These are phyloP conservation scores for Massarina eburnea DNA, from an alignment of 2,329 filamentous ascomycete species.

Conservation along the genomic window DNA sequence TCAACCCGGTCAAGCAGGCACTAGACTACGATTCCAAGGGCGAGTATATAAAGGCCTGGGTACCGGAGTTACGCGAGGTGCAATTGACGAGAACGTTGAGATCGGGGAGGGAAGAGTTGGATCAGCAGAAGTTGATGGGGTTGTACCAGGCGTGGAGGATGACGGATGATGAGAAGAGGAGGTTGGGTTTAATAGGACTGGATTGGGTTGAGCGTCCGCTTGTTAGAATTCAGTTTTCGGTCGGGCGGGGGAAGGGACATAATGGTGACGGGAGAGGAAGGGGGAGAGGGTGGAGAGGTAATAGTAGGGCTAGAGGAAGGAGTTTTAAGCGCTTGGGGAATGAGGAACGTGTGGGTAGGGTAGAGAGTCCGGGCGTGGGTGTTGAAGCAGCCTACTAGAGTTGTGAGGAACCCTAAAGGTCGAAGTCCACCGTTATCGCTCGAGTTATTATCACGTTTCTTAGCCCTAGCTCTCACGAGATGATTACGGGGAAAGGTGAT, in stretches of 20 bases:
- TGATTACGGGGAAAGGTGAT: too few species aligned
- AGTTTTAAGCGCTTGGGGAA: conserved; percentile 11
- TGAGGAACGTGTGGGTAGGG: conserved; percentile 9
- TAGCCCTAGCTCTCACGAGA: not conserved
- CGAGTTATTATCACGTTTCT: too few species aligned
- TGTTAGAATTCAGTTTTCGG: conserved; percentile 37
- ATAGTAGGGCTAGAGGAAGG: conserved; percentile 8
- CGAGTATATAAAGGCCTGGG: conserved; percentile 71
- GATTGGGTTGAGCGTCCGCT: conserved; percentile 67
- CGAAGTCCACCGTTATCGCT: too few species aligned
- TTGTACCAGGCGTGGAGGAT: conserved; percentile 73
- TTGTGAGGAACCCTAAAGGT: too few species aligned
- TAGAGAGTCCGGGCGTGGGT: not conserved
- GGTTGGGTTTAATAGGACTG: conserved; percentile 58
- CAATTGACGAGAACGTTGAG: conserved; percentile 28
- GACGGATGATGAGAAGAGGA: conserved; percentile 58
- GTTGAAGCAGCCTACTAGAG: not conserved
- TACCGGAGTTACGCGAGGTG: conserved; percentile 65
- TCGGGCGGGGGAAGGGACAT: conserved; percentile 32
- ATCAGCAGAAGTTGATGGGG: conserved; percentile 51
- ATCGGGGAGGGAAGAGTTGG: conserved; percentile 28
- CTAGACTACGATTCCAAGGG: conserved; percentile 74
- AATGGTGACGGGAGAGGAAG: conserved; percentile 17
- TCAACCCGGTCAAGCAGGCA: conserved; percentile 81
- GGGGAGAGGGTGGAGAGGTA: conserved; percentile 11